These are phyloP conservation scores for Monosporascus sp. DNA, from an alignment of 2,329 filamentous ascomycete species.

Conservation along the genomic window DNA sequence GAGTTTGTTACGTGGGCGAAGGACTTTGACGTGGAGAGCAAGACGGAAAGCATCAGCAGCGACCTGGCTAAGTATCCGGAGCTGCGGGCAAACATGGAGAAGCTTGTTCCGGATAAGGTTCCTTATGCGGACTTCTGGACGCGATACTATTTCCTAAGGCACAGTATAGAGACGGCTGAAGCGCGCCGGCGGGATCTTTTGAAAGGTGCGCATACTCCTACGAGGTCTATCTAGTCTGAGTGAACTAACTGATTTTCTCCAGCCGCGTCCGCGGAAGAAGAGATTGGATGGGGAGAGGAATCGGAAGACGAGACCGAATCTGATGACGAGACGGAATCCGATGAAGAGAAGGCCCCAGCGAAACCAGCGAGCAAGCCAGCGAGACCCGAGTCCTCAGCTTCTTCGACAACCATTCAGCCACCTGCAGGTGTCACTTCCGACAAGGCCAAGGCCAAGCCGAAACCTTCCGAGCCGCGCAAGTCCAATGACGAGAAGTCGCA, in stretches of 20 bases:
- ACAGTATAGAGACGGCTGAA: constrained; percentile 91
- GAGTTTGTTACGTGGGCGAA: constrained; percentile 72
- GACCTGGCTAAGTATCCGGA: constrained; percentile 86
- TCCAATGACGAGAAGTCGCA: constrained; percentile 89
- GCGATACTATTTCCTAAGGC: constrained; percentile 89
- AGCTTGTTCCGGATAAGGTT: constrained; percentile 87
- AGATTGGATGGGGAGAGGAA: constrained; percentile 62
- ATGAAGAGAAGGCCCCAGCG: constrained; percentile 30
- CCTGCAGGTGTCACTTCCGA: constrained; percentile 30
- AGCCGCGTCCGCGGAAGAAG: constrained; percentile 68
- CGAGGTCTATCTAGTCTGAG: constrained; percentile 7
- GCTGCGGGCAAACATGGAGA: constrained; percentile 85
- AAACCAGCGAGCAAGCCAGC: constrained; percentile 35
- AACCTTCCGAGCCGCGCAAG: constrained; percentile 60
- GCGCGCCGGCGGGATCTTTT: constrained; percentile 81
- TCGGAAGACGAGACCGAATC: constrained; percentile 62
- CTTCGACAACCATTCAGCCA: constrained; percentile 57
- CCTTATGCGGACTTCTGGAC: constrained; percentile 88
- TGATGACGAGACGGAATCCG: constrained; percentile 41
- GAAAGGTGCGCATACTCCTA: constrained; percentile 61
- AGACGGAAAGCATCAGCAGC: constrained; percentile 75
- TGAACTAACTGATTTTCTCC: constrained; percentile 26
- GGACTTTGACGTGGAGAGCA: constrained; percentile 73
- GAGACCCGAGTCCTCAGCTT: constrained; percentile 43
- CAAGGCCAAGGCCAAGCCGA: constrained; percentile 35